Percentiles rank a stretch among this genome's conserved stretches.
Evolutionary conservation across 2,329 filamentous ascomycete species (phyloP).

Genomic region (Stachybotrys chlorohalonatus): DNA sequence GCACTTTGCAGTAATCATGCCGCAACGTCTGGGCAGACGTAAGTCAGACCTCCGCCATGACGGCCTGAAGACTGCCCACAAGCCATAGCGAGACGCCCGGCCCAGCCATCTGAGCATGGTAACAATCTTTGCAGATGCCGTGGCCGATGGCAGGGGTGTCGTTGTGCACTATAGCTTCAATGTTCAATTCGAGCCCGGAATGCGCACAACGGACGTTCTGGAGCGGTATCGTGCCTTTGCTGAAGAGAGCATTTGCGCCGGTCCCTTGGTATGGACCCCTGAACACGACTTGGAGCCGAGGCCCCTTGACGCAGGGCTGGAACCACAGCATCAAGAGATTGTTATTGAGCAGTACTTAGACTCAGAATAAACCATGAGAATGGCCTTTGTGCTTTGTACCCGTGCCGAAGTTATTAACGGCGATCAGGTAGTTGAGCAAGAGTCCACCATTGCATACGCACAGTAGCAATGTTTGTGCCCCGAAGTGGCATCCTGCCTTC

Average conservation of each 20-base stretch:
- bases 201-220: conserved; percentile 44
- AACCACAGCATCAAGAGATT: too few species aligned
- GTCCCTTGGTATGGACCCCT: conserved; percentile 19
- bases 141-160: conserved; percentile 44
- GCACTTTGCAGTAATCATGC: conserved; percentile 29
- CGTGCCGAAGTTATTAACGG: too few species aligned
- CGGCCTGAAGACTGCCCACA: neutral
- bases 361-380: too few species aligned
- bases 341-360: too few species aligned
- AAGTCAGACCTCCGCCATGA: conserved; percentile 1
- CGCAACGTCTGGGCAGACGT: conserved; percentile 27
- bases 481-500: too few species aligned
- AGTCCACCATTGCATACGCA: too few species aligned
- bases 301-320: too few species aligned
- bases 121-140: conserved; percentile 20
- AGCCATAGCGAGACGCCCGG: neutral
- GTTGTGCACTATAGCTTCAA: conserved; percentile 44
- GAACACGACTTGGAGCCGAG: conserved; percentile 3
- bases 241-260: conserved; percentile 37
- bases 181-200: conserved; percentile 20
- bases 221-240: conserved; percentile 44
- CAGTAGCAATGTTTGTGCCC: too few species aligned
- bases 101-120: conserved; percentile 1
- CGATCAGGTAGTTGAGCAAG: too few species aligned
- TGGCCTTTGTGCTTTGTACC: too few species aligned